Percentiles rank a stretch among this genome's conserved stretches.
phyloP scores from a whole-genome alignment of 2,329 filamentous ascomycete genomes.

The Sporothrix humicola region DNA sequence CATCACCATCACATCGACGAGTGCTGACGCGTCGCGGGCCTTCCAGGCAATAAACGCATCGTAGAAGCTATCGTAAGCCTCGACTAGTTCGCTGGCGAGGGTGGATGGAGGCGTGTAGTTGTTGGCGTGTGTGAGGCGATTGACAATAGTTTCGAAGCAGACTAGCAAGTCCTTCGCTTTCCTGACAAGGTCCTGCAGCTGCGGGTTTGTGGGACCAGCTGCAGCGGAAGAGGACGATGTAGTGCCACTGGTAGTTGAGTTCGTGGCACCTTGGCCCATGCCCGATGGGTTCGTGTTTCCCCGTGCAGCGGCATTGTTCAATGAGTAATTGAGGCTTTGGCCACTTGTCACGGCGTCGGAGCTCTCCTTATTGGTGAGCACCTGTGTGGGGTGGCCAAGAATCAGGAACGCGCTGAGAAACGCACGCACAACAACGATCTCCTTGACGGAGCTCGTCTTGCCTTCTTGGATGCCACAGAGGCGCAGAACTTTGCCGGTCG shows the following conservation, averaged over 20 bases:
- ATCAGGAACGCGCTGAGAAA: constrained; percentile 83
- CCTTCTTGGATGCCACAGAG: constrained; percentile 73
- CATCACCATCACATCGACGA: constrained; percentile 84
- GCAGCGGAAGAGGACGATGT: constrained; percentile 39
- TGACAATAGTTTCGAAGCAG: constrained; percentile 76
- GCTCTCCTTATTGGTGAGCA: constrained; percentile 72
- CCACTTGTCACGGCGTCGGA: constrained; percentile 15
- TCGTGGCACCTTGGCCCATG: background rate
- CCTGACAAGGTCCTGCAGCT: constrained; percentile 72
- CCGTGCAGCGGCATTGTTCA: background rate
- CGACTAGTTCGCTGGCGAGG: constrained; percentile 66
- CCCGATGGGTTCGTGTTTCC: background rate
- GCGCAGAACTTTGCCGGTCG: constrained; percentile 70
- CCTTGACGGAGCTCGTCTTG: constrained; percentile 64
- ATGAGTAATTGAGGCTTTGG: constrained; percentile 10
- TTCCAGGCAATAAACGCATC: constrained; percentile 86
- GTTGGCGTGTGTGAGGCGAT: constrained; percentile 68
- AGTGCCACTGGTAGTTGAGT: background rate
- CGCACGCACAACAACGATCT: constrained; percentile 73
- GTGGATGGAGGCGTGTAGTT: constrained; percentile 69
- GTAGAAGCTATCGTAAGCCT: constrained; percentile 75
- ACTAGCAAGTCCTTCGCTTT: constrained; percentile 80
- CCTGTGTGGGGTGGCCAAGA: constrained; percentile 76
- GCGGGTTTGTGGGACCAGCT: constrained; percentile 64
- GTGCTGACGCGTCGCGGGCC: constrained; percentile 75